Evolutionary conservation across 805 yeast species (phyloP).

Genomic region (Metschnikowia gelsemii): DNA sequence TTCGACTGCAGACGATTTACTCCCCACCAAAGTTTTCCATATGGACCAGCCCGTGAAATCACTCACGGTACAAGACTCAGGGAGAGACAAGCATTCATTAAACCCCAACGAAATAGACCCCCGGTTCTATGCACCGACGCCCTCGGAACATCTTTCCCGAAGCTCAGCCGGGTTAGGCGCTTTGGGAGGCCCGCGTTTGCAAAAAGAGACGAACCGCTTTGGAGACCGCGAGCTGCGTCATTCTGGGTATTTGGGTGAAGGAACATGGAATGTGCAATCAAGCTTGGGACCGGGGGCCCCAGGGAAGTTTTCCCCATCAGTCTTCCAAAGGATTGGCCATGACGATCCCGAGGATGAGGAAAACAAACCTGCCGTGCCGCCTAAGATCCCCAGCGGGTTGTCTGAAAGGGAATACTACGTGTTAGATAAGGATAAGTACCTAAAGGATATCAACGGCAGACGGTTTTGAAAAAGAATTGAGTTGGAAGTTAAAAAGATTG

Average conservation of each 20-base stretch:
- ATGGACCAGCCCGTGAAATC: slow-evolving; percentile 37
- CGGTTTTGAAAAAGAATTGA: no score
- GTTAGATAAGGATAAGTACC: slow-evolving; percentile 39
- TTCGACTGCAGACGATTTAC: slow-evolving; percentile 24
- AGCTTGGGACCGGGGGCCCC: slow-evolving; percentile 4
- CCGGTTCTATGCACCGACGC: slow-evolving; percentile 47
- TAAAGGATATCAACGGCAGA: slow-evolving; percentile 40
- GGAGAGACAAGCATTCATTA: slow-evolving; percentile 11
- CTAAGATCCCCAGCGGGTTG: slow-evolving; percentile 44
- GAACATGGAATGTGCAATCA: slow-evolving; percentile 25
- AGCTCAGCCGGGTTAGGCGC: no score
- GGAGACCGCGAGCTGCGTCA: slow-evolving; percentile 31
- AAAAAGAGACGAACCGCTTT: slow-evolving; percentile 21
- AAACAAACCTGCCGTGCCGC: slow-evolving; percentile 43
- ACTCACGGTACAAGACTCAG: slow-evolving; percentile 23
- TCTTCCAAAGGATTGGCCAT: slow-evolving; percentile 32
- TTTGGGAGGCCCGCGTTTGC: no score
- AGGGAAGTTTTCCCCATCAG: slow-evolving; percentile 33
- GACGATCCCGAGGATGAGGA: slow-evolving; percentile 26
- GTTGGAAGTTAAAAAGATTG: no score
- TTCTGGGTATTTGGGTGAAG: slow-evolving; percentile 45
- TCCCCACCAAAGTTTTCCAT: slow-evolving; percentile 38
- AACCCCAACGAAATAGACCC: slow-evolving; percentile 30
- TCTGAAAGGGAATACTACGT: slow-evolving; percentile 43
- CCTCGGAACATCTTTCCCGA: slow-evolving; percentile 39